Conservation (phyloP, 2,329 filamentous ascomycete genomes). For the Epichloe scottii region DNA sequence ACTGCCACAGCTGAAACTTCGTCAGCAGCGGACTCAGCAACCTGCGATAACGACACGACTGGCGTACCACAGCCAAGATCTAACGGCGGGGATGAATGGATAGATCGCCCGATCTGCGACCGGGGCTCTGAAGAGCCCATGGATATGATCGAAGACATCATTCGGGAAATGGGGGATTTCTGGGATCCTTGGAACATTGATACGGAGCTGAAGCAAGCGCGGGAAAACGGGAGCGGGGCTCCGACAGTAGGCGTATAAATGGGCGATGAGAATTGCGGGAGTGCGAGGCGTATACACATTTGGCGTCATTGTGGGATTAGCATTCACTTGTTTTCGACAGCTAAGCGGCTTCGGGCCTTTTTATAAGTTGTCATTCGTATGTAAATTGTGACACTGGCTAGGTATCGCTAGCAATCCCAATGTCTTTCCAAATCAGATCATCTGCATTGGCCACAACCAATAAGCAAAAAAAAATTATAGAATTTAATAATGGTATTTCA, state of each 20-base stretch:
- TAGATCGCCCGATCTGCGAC: conserved; percentile 4
- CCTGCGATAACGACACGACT: not conserved
- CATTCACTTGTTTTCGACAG: not conserved
- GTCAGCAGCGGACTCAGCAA: conserved; percentile 12
- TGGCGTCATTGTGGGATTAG: not conserved
- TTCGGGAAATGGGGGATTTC: conserved; percentile 24
- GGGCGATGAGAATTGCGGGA: not conserved
- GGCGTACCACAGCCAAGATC: not conserved
- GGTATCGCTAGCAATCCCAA: no score
- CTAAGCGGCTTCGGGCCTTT: no score
- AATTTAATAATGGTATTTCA: no score
- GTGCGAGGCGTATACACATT: not conserved
- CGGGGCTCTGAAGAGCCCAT: conserved; percentile 18
- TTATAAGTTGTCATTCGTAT: no score
- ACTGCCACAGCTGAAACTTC: conserved; percentile 16
- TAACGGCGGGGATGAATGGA: not conserved
- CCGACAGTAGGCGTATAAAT: not conserved
- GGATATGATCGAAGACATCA: conserved; percentile 25
- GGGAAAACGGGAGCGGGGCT: conserved; percentile 6
- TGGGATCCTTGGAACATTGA: conserved; percentile 23
- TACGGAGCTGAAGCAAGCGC: conserved; percentile 21
- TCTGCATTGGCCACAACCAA: no score
- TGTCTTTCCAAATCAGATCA: no score
- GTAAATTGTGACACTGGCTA: no score
- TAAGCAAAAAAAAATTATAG: no score